Evolutionary conservation across 2,329 filamentous ascomycete species (phyloP), one percentile per base, ranked within the genome.

Genomic region (Botrytis elliptica): DNA sequence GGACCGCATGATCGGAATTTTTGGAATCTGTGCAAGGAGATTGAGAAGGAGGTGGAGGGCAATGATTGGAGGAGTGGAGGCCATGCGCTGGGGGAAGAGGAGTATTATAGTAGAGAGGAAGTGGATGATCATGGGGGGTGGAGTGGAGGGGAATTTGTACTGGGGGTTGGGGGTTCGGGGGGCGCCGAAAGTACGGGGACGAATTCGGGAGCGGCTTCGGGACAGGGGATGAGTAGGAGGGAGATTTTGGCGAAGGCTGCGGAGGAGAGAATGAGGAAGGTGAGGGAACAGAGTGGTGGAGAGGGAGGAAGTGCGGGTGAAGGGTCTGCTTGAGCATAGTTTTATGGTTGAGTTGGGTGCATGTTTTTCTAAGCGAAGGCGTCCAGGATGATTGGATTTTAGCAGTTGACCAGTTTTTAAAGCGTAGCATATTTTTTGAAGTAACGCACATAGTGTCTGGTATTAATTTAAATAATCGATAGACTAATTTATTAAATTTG

Each of bases 1-100:
- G 87, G 92, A 0, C 89, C 92, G 0, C 96, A 99, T 82, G 94
- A 98, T 82, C 86, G 89, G 29, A 85, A 92, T 65, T 99, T 99
- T 80, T 98, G 96, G 95, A 89, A 94, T 71, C 82, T 99, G 79
- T 97, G 93, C 77, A 91, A 90, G 78, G 88, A 92, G 84, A 97
- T 98, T 79, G 95, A 98, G 85, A 87, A 87, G 69, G 95, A 98
- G 85, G 95, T 98, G 4, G 91, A 92, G 73, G 85, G 84, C 67
- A 92, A 88, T 25, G 94, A 98, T 84, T 97, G 93, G 91, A 91
- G 86, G 79, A 86, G 87, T 38, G 90, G 90, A 0, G 95, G 95
- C 0, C 84, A 87, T 70, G 89, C 86, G 8, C 82, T 95, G 3
- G 90, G 85, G 3, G 83, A 83, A 20, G 89, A 85, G 84, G 92